Evolutionary conservation across 1,139 yeast species (phyloP).

Genomic region (Eremothecium gossypii): DNA sequence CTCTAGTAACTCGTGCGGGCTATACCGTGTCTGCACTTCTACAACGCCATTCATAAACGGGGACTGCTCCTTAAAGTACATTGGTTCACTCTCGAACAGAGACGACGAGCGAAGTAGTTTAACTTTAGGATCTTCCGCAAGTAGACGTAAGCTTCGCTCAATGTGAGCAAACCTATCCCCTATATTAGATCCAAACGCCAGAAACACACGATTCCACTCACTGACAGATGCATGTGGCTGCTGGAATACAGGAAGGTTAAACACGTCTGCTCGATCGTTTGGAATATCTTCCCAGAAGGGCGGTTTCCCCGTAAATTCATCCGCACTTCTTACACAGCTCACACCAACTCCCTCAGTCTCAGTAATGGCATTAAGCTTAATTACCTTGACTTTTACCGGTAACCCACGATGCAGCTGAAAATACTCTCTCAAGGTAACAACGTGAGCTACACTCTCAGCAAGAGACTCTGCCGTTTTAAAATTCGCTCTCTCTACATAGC

Average conservation of each 20-base stretch:
- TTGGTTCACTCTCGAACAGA: conserved; percentile 80
- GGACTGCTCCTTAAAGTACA: conserved; percentile 77
- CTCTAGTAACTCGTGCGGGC: conserved; percentile 56
- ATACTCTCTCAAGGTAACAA: conserved; percentile 36
- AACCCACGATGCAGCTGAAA: conserved; percentile 22
- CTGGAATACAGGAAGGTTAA: conserved; percentile 24
- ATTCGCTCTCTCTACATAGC: conserved; percentile 61
- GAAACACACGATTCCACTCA: conserved; percentile 46
- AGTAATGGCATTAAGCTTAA: conserved; percentile 82
- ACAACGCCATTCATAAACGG: conserved; percentile 80
- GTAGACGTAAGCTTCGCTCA: conserved; percentile 42
- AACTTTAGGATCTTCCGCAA: conserved; percentile 35
- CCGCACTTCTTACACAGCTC: conserved; percentile 43
- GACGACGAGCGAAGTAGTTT: conserved; percentile 58
- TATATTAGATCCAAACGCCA: conserved; percentile 85
- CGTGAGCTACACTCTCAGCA: conserved; percentile 62
- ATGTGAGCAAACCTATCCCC: conserved; percentile 67
- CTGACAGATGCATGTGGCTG: background rate
- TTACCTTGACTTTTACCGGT: conserved; percentile 50
- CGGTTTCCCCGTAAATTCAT: conserved; percentile 26
- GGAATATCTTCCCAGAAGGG: background rate
- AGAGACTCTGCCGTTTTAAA: conserved; percentile 92
- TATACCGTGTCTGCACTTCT: conserved; percentile 44
- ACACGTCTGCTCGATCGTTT: conserved; percentile 5
- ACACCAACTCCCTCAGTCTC: conserved; percentile 90